Base-by-base conservation (phyloP, 139 green algal species). In the Deuterostichococcus epilithicus region DNA sequence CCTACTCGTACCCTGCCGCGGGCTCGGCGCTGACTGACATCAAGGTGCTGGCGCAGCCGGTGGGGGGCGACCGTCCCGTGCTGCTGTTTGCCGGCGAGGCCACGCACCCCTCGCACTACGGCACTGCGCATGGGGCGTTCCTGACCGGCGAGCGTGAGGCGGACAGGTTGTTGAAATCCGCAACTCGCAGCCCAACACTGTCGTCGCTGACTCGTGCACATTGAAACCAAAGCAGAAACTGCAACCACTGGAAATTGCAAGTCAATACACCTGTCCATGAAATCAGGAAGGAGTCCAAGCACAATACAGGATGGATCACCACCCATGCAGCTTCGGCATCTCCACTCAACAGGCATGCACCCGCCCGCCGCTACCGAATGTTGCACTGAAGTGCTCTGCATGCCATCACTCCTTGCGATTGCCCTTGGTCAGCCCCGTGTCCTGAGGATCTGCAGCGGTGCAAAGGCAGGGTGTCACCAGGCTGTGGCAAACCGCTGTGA, bases 71-170 rank as follows among this genome's bases (percentile, higher is more conserved):
- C 42, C 38, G 33, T 22, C 72, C 72, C 3, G 32, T 42, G 18
- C n/a, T 81, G 32, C 42, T 73, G 59, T 81, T 81, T 82, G 72
- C 65, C 45, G 78, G 78, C 1, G 78, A 82, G 45, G 72, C 72
- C 28, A 72, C 44, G 20, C 72, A 78, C 32, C 13, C 33, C 1
- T 60, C 35, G 8, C 58, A 75, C 66, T 72, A 71, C 72, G 78
- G 78, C 67, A 76, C 66, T 65, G 71, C 52, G 44, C 34, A 60
- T 65, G 78, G 72, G 2, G 78, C 78, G 3, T 82, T 70, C 63
- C 34, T 78, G 1, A 72, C 78, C 59, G 77, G 70, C 1, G 70
- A 74, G 26, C 44, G 34, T 60, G 67, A 68, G 32, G 75, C 75
- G 32, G 36, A 37, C 18, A 59, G 4, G 23, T 30, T 77, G 26